Evolutionary conservation across 257 asterid species (phyloP).

Genomic region (Salvia splendens): DNA sequence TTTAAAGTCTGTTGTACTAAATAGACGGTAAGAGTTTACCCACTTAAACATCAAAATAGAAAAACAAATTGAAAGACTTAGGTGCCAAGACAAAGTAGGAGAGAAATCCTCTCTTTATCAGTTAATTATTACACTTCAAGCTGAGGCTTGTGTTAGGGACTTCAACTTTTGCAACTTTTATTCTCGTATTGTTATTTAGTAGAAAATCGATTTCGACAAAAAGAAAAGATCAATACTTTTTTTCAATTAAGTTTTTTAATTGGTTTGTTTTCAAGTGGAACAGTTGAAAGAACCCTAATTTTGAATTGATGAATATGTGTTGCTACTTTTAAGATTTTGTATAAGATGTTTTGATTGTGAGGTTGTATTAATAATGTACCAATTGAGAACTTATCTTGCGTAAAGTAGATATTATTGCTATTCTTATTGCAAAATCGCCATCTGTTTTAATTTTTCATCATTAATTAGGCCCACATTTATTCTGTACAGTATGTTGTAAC

Average conservation of each 20-base stretch:
- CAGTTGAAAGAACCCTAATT: constrained; percentile 19
- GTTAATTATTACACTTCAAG: constrained; percentile 37
- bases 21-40: constrained; percentile 56
- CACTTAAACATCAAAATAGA: constrained; percentile 30
- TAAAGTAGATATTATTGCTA: constrained; percentile 45
- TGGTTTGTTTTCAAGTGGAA: constrained; percentile 21
- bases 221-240: not conserved
- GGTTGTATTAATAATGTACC: constrained; percentile 24
- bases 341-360: constrained; percentile 17
- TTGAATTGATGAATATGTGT: constrained; percentile 20
- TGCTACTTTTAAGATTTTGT: constrained; percentile 23
- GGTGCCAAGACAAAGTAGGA: constrained; percentile 60
- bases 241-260: constrained; percentile 1
- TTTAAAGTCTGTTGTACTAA: constrained; percentile 33
- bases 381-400: constrained; percentile 43
- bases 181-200: not conserved
- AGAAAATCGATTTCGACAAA: not conserved
- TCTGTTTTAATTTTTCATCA: constrained; percentile 35
- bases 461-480: constrained; percentile 40
- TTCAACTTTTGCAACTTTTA: constrained; percentile 21
- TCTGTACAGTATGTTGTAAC: constrained; percentile 22
- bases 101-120: constrained; percentile 47
- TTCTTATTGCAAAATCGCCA: constrained; percentile 36
- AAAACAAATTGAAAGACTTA: constrained; percentile 48
- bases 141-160: constrained; percentile 44